Evolutionary conservation across 495 filamentous ascomycete species (phyloP).

Genomic region (Aspergillus ellipticus): DNA sequence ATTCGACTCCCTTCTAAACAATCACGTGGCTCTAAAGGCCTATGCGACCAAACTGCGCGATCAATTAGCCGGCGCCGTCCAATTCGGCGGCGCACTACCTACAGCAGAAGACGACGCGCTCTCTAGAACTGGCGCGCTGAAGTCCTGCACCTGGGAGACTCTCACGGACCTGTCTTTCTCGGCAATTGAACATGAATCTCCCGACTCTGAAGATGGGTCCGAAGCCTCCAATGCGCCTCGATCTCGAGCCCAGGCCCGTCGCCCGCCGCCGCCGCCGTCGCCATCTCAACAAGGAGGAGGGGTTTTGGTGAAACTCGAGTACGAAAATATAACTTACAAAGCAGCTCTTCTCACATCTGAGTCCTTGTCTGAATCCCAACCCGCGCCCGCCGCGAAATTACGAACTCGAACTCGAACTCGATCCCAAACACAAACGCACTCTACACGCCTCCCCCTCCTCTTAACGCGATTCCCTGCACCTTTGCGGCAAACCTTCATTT

Average conservation of each 20-base stretch:
- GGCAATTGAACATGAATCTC: constrained; percentile 12
- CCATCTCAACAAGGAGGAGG: constrained; percentile 20
- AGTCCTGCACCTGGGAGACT: constrained; percentile 43
- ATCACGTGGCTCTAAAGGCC: constrained; percentile 35
- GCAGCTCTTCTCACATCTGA: constrained; percentile 34
- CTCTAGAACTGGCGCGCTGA: constrained; percentile 44
- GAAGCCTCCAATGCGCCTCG: background rate
- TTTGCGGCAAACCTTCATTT: constrained; percentile 47
- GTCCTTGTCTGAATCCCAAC: background rate
- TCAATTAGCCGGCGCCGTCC: constrained; percentile 48
- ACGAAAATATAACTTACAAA: constrained; percentile 49
- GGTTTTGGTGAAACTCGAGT: constrained; percentile 43
- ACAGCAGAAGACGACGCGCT: constrained; percentile 35
- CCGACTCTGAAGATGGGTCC: background rate
- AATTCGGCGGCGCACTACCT: constrained; percentile 21
- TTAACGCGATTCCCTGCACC: constrained; percentile 48
- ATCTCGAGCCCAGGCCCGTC: background rate
- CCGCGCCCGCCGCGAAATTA: background rate
- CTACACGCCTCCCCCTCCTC: constrained; percentile 50
- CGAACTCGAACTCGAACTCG: constrained; percentile 4
- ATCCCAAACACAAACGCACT: constrained; percentile 38
- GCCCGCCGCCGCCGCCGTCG: background rate
- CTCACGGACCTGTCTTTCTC: constrained; percentile 24
- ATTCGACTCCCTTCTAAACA: constrained; percentile 35
- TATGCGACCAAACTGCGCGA: constrained; percentile 51